A percentile compares a stretch with the other conserved stretches of the same genome.
Conservation (phyloP, 345 rosid species). For the Salix udensis region DNA sequence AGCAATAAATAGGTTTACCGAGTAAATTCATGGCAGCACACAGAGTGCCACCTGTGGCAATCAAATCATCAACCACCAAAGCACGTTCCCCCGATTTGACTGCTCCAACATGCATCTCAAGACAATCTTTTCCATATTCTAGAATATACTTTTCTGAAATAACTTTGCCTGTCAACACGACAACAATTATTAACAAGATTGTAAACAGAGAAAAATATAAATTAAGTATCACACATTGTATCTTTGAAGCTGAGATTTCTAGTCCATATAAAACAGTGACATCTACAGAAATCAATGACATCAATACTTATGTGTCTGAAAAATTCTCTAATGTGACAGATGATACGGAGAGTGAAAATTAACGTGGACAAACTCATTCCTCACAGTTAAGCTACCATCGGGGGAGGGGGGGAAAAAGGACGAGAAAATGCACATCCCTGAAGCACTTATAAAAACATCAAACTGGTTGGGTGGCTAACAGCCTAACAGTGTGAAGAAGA, state of each 20-base stretch:
- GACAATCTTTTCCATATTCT: slow-evolving; percentile 87
- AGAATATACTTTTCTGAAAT: slow-evolving; percentile 77
- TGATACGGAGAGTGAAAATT: neutral
- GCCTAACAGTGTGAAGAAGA: neutral
- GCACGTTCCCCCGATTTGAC: slow-evolving; percentile 70
- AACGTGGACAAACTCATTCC: neutral
- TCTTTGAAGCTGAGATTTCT: neutral
- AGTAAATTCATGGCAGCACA: slow-evolving; percentile 90
- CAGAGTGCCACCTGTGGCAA: slow-evolving; percentile 96
- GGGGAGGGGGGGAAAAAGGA: neutral
- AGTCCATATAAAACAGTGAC: neutral
- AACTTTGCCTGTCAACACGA: slow-evolving; percentile 54
- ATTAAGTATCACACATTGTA: neutral
- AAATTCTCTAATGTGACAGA: neutral
- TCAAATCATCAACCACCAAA: slow-evolving; percentile 80
- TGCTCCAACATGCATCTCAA: slow-evolving; percentile 93
- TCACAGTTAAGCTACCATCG: neutral
- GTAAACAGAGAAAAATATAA: neutral
- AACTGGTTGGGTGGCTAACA: neutral
- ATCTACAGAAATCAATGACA: neutral
- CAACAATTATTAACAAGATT: neutral
- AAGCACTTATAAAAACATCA: neutral
- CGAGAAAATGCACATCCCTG: neutral
- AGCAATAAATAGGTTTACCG: slow-evolving; percentile 36
- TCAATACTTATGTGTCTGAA: neutral